Evolutionary conservation across 768 basidiomycete species (phyloP).

Genomic region (Lactarius evosmus): DNA sequence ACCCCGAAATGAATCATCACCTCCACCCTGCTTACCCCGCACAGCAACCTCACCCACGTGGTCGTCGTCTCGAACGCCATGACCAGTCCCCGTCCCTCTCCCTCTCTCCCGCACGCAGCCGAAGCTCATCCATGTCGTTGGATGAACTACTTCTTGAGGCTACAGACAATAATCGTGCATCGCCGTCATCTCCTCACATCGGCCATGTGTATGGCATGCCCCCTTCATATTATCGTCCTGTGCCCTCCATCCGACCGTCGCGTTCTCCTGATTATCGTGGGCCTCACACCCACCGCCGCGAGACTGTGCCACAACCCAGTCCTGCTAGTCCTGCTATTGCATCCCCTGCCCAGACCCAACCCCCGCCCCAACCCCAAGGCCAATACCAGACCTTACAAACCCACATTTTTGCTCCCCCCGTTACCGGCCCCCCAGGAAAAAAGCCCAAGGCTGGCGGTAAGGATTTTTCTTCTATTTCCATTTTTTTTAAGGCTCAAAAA

Average conservation of each 20-base stretch:
- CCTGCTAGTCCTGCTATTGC: constrained; percentile 18
- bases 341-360: constrained; percentile 28
- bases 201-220: constrained; percentile 34
- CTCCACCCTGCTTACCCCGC: constrained; percentile 33
- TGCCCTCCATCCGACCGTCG: constrained; percentile 16
- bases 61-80: constrained; percentile 28
- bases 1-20: constrained; percentile 25
- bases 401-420: constrained; percentile 69
- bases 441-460: constrained; percentile 48
- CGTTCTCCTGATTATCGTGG: constrained; percentile 22
- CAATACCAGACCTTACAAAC: constrained; percentile 52
- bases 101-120: constrained; percentile 38
- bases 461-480: constrained; percentile 9
- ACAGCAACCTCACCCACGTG: constrained; percentile 28
- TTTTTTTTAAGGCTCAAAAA: not conserved
- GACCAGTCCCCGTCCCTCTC: constrained; percentile 32
- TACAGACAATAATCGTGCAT: constrained; percentile 38
- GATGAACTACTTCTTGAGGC: constrained; percentile 50
- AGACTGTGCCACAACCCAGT: constrained; percentile 11
- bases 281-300: constrained; percentile 14
- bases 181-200: constrained; percentile 27
- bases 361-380: constrained; percentile 35
- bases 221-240: constrained; percentile 27
- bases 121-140: constrained; percentile 37
- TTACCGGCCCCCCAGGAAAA: constrained; percentile 69